phyloP scores from a whole-genome alignment of 2,329 filamentous ascomycete species.

The Zymoseptoria ardabiliae region DNA sequence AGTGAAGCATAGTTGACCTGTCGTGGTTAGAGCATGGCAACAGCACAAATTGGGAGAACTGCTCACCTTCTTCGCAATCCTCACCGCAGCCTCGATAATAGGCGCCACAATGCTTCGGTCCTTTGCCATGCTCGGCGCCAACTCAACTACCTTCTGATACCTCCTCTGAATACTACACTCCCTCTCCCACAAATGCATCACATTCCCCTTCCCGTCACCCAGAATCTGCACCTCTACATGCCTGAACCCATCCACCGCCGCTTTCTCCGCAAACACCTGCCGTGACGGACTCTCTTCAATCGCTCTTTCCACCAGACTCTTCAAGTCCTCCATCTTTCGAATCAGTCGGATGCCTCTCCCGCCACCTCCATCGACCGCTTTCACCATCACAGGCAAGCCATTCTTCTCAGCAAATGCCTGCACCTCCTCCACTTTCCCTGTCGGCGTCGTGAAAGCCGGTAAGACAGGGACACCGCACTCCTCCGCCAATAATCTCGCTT shows the following conservation, averaged over 20 bases:
- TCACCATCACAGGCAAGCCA: constrained; percentile 53
- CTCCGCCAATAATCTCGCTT: constrained; percentile 45
- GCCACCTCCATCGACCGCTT: constrained; percentile 58
- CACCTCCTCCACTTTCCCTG: constrained; percentile 37
- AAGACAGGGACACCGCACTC: constrained; percentile 47
- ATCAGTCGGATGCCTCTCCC: constrained; percentile 54
- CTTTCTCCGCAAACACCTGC: constrained; percentile 55
- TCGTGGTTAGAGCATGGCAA: background rate
- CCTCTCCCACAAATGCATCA: constrained; percentile 52
- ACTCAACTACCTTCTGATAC: constrained; percentile 56
- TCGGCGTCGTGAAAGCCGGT: constrained; percentile 41
- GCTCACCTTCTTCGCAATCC: constrained; percentile 43
- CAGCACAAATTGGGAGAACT: background rate
- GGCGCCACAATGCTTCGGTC: constrained; percentile 41
- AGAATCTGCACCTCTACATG: constrained; percentile 57
- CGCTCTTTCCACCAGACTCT: constrained; percentile 43
- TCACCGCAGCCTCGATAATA: constrained; percentile 48
- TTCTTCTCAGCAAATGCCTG: constrained; percentile 51
- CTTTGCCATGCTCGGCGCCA: constrained; percentile 46
- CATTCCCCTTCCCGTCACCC: constrained; percentile 47
- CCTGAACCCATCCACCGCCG: constrained; percentile 52
- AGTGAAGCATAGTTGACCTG: constrained; percentile 50
- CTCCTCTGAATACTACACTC: constrained; percentile 55
- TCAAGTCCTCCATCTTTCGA: constrained; percentile 36
- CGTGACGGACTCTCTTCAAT: constrained; percentile 52